Evolutionary conservation across 2,329 filamentous ascomycete species (phyloP), one percentile per base, ranked within the genome.

Genomic region (Cercospora zeae-maydis): DNA sequence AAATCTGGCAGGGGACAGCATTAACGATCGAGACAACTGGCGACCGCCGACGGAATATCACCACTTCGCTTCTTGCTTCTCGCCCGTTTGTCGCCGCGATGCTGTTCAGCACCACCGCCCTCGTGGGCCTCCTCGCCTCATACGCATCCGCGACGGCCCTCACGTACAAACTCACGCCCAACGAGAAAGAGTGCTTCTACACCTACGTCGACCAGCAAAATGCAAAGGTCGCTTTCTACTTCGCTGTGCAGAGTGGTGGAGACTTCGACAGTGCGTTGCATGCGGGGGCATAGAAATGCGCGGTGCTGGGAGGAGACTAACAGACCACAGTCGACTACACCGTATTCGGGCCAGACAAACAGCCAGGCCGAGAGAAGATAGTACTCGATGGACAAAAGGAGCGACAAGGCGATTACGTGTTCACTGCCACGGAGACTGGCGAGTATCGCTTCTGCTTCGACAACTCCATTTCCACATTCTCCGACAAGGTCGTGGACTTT

Each of bases 401-500:
- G 81, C 87, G 93, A 69, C 93, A 98, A 80, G 95, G 93, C 59
- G 95, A 99, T 79, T 98, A 96, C 75, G 95, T 99, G 66, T 99
- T 99, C 78, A 96, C 93, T 0, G 95, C 93, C 51, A 91, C 92
- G 73, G 86, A 92, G 58, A 75, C 84, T 6, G 95, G 95, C 69
- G 93, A 98, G 74, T 97, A 98, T 81, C 86, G 88, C 59, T 98
- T 99, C 82, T 99, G 95, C 84, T 99, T 99, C 83, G 90, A 93
- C 80, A 99, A 99, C 75, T 90, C 95, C 75, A 96, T 99, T 90
- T 96, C 91, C 75, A 98, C 93, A 0, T 97, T 96, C 76, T 89
- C 93, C 58, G 95, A 99, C 80, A 99, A 99, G 81, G 88, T 92
- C 76, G 93, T 99, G 67, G 95, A 99, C 78, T 97, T 99, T 74